Base-by-base conservation (phyloP, 306 rosid species). In the Cucurbita ficifolia region DNA sequence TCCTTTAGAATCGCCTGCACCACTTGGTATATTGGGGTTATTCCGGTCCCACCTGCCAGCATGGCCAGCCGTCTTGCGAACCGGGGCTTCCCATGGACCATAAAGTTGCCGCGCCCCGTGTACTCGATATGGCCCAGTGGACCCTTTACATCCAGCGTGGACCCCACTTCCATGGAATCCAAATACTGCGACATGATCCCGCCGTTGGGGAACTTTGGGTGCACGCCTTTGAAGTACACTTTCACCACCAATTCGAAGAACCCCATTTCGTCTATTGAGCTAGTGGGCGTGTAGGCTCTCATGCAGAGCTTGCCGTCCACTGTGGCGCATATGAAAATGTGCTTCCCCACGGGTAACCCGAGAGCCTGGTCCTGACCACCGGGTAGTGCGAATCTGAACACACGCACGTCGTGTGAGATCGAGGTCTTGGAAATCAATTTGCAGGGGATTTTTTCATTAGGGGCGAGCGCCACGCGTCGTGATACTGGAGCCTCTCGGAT, bases 21-120 rank as follows among this genome's bases (percentile, higher is more conserved):
- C 56, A 90, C 87, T 79, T 90, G 96, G 75, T 87, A 92, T 12
- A 93, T 77, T 0, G 98, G 98, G 0, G 98, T 93, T 80, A 93
- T 93, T 53, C 98, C 97, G 2, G 96, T 87, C 60, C 98, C 98
- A 19, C 96, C 96, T 0, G 96, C 92, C 39, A 92, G 6, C 98
- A 92, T 83, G 56, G 91, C 88, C 0, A 92, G 77, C 77, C 68
- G 83, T 69, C 81, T 90, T 0, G 90, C 91, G 70, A 80, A 90
- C 72, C 51, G 84, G 42, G 53, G 80, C 24, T 86, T 83, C 0
- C 92, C 91, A 1, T 77, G 86, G 18, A 90, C 90, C 55, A 64
- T 21, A 22, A 92, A 87, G 55, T 81, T 81, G 0, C 98, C 98
- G 4, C 79, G 82, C 0, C 93, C 93, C 0, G 57, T 79, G 68